Conservation (phyloP, 768 basidiomycete species). For the Cystofilobasidium capitatum region DNA sequence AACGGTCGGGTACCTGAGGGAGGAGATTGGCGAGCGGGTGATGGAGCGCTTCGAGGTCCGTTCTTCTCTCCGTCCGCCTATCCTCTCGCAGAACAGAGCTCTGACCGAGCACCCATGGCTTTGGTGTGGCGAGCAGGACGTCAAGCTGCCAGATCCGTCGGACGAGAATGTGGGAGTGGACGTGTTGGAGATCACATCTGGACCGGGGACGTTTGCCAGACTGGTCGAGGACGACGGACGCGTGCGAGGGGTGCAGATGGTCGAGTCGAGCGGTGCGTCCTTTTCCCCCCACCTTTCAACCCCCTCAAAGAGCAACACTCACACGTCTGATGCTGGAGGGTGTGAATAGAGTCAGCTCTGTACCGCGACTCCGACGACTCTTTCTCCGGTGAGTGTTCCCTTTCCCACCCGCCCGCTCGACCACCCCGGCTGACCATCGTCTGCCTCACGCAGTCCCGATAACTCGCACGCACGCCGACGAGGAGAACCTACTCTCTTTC, state of each 20-base stretch:
- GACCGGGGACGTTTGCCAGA: slow-evolving; percentile 74
- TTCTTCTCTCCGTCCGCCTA: not conserved
- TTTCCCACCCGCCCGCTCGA: not conserved
- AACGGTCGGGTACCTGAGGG: not conserved
- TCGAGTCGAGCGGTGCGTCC: slow-evolving; percentile 71
- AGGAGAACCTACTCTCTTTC: slow-evolving; percentile 62
- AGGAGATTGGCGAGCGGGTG: not conserved
- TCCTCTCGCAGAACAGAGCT: not conserved
- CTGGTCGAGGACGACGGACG: slow-evolving; percentile 63
- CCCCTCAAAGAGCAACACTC: too few species aligned
- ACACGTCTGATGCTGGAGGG: too few species aligned
- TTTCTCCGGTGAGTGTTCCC: slow-evolving; percentile 58
- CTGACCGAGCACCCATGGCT: too few species aligned
- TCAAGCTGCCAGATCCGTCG: not conserved
- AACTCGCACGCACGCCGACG: slow-evolving; percentile 79
- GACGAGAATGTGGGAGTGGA: not conserved
- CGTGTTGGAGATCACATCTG: slow-evolving; percentile 77
- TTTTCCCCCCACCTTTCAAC: not conserved
- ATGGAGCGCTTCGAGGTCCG: slow-evolving; percentile 1
- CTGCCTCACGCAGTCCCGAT: slow-evolving; percentile 1
- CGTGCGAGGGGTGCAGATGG: slow-evolving; percentile 61
- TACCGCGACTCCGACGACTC: slow-evolving; percentile 65
- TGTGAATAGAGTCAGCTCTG: slow-evolving; percentile 52
- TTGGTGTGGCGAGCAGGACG: not conserved
- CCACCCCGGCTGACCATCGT: slow-evolving; percentile 1